Percentiles rank a stretch among this genome's conserved stretches.
These are phyloP conservation scores for Trichoderma guizhouense DNA, from an alignment of 2,329 filamentous ascomycete species.

Conservation along the genomic window DNA sequence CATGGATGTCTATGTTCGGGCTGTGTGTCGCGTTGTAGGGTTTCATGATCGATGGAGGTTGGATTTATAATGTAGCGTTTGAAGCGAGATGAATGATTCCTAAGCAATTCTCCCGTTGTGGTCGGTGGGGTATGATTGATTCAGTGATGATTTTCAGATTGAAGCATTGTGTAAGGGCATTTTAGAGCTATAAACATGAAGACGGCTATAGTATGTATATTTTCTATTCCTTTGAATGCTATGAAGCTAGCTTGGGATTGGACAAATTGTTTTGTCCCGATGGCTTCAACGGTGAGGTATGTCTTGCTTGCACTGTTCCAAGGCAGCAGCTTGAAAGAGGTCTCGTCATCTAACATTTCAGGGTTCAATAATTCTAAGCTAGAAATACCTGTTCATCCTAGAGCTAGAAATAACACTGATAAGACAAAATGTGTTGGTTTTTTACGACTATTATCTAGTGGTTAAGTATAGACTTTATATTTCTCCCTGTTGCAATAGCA, in stretches of 20 bases:
- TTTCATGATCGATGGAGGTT: neutral
- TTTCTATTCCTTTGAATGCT: neutral
- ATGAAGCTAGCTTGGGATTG: too few species aligned
- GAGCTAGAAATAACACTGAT: neutral
- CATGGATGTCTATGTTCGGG: too few species aligned
- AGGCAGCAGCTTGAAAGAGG: neutral
- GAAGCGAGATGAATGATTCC: neutral
- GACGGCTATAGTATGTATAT: rapidly evolving
- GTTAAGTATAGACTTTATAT: neutral
- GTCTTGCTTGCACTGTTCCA: neutral
- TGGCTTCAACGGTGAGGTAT: neutral
- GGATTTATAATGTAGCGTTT: neutral
- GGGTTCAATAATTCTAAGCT: neutral
- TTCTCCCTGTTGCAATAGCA: neutral
- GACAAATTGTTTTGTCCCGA: too few species aligned
- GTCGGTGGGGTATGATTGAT: neutral
- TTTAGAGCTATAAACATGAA: neutral
- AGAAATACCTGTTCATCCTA: neutral
- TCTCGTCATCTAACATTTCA: too few species aligned
- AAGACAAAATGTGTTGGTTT: neutral
- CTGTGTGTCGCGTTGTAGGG: neutral
- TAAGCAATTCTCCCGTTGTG: neutral
- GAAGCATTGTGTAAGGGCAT: neutral
- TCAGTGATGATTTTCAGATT: neutral
- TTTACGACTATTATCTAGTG: neutral